Base-by-base conservation (phyloP, 2,329 filamentous ascomycete genomes). In the Cercospora canescens region DNA sequence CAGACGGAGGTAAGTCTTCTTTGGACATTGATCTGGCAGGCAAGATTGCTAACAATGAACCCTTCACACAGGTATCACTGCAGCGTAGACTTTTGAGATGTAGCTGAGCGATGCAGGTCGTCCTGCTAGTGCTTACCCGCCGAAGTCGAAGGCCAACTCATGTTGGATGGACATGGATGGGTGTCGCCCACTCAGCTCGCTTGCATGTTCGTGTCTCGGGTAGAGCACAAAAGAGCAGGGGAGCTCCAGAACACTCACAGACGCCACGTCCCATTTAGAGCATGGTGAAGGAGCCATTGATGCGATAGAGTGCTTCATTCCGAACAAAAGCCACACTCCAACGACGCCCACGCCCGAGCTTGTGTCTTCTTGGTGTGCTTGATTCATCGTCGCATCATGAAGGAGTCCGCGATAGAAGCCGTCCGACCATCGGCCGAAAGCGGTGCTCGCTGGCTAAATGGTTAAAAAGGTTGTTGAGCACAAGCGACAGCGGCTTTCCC, bases 1-100 rank as follows among this genome's bases (percentile, higher is more conserved):
- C 60, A 9, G 60, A 62, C 54, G 77, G 77, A 61, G 76, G 75
- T 59, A 59, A 66, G 60, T 30, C 34, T 34, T 30, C 21, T 14
- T 41, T 55, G 24, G 37, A 41, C 21, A 6, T 16, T 16, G 8
- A 21, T 60, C 24, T 39, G 37, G 28, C 24, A 4, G 34, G 24
- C 32, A 12, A 14, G 37, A 26, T 26, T 32, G 37, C 57, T 45
- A 11, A 56, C 30, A 8, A 21, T 35, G 24, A 35, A 11, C 30
- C 5, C 30, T 56, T 7, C 30, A 14, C 32, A 11, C 26, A 60
- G 57, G 57, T 14, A 60, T 60, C 24, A 60, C 57, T 2, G 57
- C 57, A 48, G 57, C 57, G 34, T 60, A 60, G 39, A 18, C 35
- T n/a, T 12, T 35, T 12, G n/a, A 24, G 28, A 60, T 48, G 16